phyloP scores from a whole-genome alignment of 2,329 filamentous ascomycete species.

The Ophiostoma himal-ulmi region DNA sequence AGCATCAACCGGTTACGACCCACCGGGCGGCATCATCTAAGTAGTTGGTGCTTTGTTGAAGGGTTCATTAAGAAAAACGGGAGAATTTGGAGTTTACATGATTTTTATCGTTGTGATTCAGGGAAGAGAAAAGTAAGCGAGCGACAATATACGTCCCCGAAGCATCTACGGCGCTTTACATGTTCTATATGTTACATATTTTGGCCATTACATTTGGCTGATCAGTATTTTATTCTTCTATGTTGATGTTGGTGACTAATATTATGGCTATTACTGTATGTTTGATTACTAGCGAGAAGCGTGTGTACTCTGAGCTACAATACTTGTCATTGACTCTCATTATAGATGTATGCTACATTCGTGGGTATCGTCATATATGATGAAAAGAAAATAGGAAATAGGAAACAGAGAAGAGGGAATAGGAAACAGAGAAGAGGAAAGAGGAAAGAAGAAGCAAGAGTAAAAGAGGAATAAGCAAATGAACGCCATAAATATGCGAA shows the following conservation, averaged over 20 bases:
- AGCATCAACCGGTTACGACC: constrained; percentile 47
- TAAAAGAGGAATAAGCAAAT: neutral
- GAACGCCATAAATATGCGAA: neutral
- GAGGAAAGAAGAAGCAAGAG: no score
- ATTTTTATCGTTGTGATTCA: no score
- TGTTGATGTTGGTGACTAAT: neutral
- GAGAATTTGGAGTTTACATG: no score
- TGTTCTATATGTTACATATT: neutral
- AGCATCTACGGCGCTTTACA: neutral
- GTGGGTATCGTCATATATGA: neutral
- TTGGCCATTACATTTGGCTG: neutral
- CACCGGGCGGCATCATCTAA: constrained; percentile 55
- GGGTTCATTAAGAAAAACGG: no score
- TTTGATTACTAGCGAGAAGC: neutral
- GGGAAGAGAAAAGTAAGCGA: neutral
- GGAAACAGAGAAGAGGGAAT: neutral
- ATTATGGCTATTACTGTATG: neutral
- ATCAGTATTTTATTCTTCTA: neutral
- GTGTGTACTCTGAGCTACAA: neutral
- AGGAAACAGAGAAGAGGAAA: neutral
- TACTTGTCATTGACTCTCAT: constrained; percentile 2
- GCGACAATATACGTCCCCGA: neutral
- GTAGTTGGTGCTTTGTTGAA: neutral
- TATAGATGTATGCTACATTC: neutral
- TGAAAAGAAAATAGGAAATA: neutral